Conservation (phyloP, 495 filamentous ascomycete genomes). For the Penicillium steckii region DNA sequence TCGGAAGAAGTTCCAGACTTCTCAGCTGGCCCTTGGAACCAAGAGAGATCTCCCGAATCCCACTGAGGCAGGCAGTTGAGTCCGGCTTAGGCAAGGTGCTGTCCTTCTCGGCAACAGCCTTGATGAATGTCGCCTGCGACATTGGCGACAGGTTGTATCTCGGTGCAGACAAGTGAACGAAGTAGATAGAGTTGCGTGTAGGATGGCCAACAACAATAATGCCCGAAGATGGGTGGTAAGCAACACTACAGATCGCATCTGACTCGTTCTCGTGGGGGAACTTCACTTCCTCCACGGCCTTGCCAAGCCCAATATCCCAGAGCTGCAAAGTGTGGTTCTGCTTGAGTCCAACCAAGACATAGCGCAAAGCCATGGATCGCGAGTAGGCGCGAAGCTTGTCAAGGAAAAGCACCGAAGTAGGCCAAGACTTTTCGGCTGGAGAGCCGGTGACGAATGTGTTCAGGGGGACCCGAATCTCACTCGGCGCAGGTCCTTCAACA, state of each 20-base stretch:
- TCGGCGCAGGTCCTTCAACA: conserved; percentile 50
- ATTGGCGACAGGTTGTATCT: conserved; percentile 77
- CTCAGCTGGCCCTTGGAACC: conserved; percentile 82
- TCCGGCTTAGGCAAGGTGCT: conserved; percentile 75
- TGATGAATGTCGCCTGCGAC: conserved; percentile 83
- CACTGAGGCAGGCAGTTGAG: conserved; percentile 93
- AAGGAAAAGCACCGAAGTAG: conserved; percentile 91
- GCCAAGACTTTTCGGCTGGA: conserved; percentile 84
- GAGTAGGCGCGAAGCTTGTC: conserved; percentile 91
- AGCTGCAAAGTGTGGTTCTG: conserved; percentile 98
- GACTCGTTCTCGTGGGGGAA: conserved; percentile 96
- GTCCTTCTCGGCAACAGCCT: conserved; percentile 71
- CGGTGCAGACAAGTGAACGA: conserved; percentile 90
- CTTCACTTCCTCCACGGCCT: conserved; percentile 94
- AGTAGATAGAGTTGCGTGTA: conserved; percentile 95
- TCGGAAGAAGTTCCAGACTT: conserved; percentile 81
- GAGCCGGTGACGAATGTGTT: conserved; percentile 75
- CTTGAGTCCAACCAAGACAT: conserved; percentile 96
- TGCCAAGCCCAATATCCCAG: conserved; percentile 94
- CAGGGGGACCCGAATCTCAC: conserved; percentile 76
- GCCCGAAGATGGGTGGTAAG: conserved; percentile 84
- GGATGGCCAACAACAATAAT: conserved; percentile 96
- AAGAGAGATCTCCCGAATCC: conserved; percentile 90
- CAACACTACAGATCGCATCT: conserved; percentile 93
- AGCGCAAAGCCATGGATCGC: conserved; percentile 82